Conservation (phyloP, 2,329 filamentous ascomycete genomes). For the Ophiosphaerella herpotricha region DNA sequence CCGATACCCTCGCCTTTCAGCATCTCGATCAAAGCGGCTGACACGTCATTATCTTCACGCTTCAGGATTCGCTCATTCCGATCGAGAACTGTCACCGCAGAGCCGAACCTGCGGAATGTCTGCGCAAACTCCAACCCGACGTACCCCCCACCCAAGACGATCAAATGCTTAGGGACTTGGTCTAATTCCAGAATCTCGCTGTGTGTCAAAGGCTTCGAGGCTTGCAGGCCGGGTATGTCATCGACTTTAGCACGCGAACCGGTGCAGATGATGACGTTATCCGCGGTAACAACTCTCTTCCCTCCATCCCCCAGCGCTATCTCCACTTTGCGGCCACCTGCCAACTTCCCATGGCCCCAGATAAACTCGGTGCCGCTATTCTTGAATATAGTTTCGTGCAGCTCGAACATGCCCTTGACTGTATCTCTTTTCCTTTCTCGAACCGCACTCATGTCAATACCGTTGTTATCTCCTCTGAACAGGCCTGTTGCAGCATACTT, state of each 20-base stretch:
- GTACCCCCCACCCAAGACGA: constrained; percentile 19
- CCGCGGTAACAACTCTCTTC: constrained; percentile 14
- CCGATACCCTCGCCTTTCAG: constrained; percentile 12
- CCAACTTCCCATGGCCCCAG: constrained; percentile 6
- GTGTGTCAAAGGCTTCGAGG: constrained; percentile 15
- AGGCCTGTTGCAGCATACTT: constrained; percentile 10
- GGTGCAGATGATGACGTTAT: constrained; percentile 19
- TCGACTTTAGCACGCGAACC: constrained; percentile 15
- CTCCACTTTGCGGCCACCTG: constrained; percentile 7
- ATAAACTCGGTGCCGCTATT: constrained; percentile 11
- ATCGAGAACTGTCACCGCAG: constrained; percentile 16
- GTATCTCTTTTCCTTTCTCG: constrained; percentile 11
- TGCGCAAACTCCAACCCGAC: constrained; percentile 20
- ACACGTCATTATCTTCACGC: constrained; percentile 16
- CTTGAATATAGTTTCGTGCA: constrained; percentile 14
- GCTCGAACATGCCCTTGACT: constrained; percentile 15
- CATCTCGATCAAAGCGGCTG: constrained; percentile 7
- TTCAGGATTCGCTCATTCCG: constrained; percentile 9
- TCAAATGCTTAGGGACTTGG: constrained; percentile 11
- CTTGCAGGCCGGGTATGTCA: constrained; percentile 13
- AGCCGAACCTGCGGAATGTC: constrained; percentile 10
- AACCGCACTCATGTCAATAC: constrained; percentile 8
- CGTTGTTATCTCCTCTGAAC: background rate
- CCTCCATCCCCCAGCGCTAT: constrained; percentile 9
- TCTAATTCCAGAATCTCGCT: constrained; percentile 14